Base-by-base conservation (phyloP, 2,329 filamentous ascomycete genomes). In the Amylocarpus encephaloides region DNA sequence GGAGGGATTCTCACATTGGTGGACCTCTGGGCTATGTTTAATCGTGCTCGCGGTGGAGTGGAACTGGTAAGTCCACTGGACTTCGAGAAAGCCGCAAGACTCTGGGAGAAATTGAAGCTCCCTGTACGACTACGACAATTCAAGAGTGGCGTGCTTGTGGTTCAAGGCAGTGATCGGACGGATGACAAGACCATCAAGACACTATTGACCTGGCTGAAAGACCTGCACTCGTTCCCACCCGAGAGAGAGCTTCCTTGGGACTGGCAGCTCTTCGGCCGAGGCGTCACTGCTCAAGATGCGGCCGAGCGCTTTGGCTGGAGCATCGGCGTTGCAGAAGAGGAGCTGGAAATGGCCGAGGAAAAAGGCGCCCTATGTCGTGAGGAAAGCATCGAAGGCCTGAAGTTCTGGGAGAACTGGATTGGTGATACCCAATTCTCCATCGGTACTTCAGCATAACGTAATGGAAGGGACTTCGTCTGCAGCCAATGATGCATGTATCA, bases 331-430 rank as follows among this genome's bases (percentile, higher is more conserved):
- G 93, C 93, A 1, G 87, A 86, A 52, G 93, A 97, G 67, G 93
- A 98, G 70, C 75, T 98, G 11, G 88, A 96, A 66, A 96, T 98
- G 92, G 91, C 91, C 0, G 93, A 98, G 68, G 92, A 97, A 66
- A 82, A 79, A 49, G 93, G 93, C 0, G 81, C 83, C 2, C 67
- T 98, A 16, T 97, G 92, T 66, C 83, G 93, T 43, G 93, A 98
- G 66, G 91, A 95, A 62, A 85, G 89, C 4, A 80, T 97, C 12
- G 91, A 96, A 66, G 93, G 93, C 0, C 73, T 95, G 42, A 85
- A 85, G 62, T 98, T 95, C 68, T 98, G 93, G 93, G 83, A 87
- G 69, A 98, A 98, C 30, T 65, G 61, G 62, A 62, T 66, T 50
- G 56, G 58, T 39, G 53, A 59, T 18, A 33, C 19, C 19, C 48